phyloP scores from a whole-genome alignment of 192 early-diverging fungal species.

The Jimgerdemannia flammicorona region DNA sequence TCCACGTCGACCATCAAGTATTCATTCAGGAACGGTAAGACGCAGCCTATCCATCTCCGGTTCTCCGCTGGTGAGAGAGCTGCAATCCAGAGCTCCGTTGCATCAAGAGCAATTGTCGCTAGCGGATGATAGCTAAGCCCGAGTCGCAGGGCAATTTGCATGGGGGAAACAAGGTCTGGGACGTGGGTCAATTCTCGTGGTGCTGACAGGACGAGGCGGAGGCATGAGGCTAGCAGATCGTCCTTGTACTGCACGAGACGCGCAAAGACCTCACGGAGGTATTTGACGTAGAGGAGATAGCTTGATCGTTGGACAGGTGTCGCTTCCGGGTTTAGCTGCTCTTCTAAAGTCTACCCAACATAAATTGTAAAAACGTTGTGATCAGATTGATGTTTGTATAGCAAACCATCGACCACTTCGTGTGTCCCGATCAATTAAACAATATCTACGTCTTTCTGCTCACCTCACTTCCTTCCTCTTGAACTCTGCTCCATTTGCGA shows the following conservation, averaged over 20 bases:
- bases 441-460: not conserved
- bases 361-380: not conserved
- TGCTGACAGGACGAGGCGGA: conserved; percentile 57
- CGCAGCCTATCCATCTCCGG: conserved; percentile 23
- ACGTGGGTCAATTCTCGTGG: conserved; percentile 56
- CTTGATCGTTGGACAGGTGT: conserved; percentile 19
- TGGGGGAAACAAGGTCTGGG: conserved; percentile 44
- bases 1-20: conserved; percentile 57
- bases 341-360: not conserved
- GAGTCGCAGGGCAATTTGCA: conserved; percentile 60
- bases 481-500: not conserved
- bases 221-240: conserved; percentile 65
- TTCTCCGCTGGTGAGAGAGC: conserved; percentile 21
- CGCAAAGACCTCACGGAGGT: conserved; percentile 55
- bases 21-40: conserved; percentile 62
- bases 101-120: conserved; percentile 56
- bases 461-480: not conserved
- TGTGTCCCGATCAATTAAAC: not conserved
- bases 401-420: too few relatives aligned
- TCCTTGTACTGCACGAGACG: conserved; percentile 68
- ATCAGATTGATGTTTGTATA: too few relatives aligned
- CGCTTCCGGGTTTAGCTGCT: conserved; percentile 9
- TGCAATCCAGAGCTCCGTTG: conserved; percentile 54
- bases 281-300: conserved; percentile 46
- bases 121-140: conserved; percentile 63